Percentiles rank a stretch among this genome's conserved stretches.
Evolutionary conservation across 139 green algal genomes (phyloP).

Genomic region (Eudorina sp.): DNA sequence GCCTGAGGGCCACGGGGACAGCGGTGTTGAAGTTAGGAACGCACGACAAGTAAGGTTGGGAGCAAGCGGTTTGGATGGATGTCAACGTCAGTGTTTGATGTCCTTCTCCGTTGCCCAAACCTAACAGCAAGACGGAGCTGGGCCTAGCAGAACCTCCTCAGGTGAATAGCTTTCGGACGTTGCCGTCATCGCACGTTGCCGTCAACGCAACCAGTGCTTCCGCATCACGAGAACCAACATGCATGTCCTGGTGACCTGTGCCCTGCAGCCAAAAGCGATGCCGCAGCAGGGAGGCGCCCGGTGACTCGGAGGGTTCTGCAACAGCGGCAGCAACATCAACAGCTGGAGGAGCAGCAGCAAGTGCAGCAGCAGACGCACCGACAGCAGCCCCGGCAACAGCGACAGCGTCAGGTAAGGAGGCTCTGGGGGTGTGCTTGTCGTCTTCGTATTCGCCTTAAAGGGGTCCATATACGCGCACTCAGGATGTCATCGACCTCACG

Average conservation of each 20-base stretch:
- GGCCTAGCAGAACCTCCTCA: neutral
- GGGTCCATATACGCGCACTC: neutral
- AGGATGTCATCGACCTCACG: conserved; percentile 23
- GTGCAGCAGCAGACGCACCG: neutral
- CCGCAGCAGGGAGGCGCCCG: neutral
- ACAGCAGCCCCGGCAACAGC: no score
- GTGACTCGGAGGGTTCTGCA: neutral
- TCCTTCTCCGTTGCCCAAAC: neutral
- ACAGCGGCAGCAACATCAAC: neutral
- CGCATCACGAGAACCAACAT: neutral
- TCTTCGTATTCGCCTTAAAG: neutral
- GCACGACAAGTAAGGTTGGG: conserved; percentile 4
- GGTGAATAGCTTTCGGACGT: neutral
- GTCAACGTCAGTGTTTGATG: neutral
- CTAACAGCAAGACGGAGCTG: conserved; percentile 16
- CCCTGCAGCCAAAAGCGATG: neutral
- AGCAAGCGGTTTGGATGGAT: neutral
- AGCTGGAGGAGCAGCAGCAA: neutral
- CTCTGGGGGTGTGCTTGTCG: no score
- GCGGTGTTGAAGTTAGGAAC: neutral
- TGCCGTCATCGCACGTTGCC: neutral
- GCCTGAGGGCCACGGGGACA: neutral
- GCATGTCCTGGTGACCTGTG: neutral
- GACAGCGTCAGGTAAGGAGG: no score
- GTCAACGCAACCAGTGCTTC: neutral